Evolutionary conservation across 2,329 filamentous ascomycete species (phyloP).

Genomic region (Cryphonectria naterciae): DNA sequence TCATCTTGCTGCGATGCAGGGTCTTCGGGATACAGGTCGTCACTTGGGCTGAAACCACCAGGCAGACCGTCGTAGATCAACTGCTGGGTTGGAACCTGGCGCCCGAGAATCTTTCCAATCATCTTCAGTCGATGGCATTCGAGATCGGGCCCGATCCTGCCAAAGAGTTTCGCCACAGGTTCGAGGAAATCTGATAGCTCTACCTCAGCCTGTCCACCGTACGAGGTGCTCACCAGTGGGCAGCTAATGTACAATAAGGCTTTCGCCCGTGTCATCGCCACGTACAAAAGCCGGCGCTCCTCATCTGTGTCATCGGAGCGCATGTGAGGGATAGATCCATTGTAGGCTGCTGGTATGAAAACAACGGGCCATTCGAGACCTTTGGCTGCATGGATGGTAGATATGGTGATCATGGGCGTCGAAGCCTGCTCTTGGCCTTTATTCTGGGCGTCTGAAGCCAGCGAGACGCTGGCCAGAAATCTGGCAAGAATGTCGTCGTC

Average conservation of each 20-base stretch:
- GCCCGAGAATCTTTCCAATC: conserved; percentile 72
- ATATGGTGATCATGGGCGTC: conserved; percentile 78
- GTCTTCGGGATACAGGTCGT: conserved; percentile 70
- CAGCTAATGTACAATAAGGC: conserved; percentile 84
- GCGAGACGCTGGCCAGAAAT: conserved; percentile 86
- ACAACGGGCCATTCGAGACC: conserved; percentile 96
- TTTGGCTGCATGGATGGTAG: conserved; percentile 95
- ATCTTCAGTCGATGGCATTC: conserved; percentile 63
- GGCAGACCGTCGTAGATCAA: conserved; percentile 58
- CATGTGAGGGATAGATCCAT: conserved; percentile 88
- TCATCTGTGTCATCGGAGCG: conserved; percentile 85
- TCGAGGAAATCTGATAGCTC: conserved; percentile 75
- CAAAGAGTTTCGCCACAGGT: conserved; percentile 53
- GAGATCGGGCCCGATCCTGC: conserved; percentile 71
- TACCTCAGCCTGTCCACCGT: conserved; percentile 56
- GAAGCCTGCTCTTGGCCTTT: conserved; percentile 60
- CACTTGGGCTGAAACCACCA: conserved; percentile 61
- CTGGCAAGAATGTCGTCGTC: conserved; percentile 68
- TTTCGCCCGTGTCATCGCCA: conserved; percentile 95
- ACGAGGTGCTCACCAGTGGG: conserved; percentile 68
- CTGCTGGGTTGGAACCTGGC: conserved; percentile 61
- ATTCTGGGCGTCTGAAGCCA: conserved; percentile 79
- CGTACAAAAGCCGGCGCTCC: conserved; percentile 86
- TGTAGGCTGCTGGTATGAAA: conserved; percentile 87
- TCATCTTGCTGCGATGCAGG: conserved; percentile 43